Conservation (phyloP, 208 protist species). For the Vickermania ingenoplastis region DNA sequence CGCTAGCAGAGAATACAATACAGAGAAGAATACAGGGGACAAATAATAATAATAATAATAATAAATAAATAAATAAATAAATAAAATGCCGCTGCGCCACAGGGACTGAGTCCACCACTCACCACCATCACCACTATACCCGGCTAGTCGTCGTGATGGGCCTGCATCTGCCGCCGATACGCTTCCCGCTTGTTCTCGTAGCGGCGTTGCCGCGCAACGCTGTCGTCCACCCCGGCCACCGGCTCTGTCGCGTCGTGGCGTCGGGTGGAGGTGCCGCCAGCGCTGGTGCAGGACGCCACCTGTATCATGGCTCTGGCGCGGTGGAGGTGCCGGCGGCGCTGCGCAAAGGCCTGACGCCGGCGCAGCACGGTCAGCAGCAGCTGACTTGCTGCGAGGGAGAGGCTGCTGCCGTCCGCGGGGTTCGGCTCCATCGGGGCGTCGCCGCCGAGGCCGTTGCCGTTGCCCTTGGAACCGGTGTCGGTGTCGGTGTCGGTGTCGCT, state of each 20-base stretch:
- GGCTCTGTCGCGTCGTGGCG: too few species aligned
- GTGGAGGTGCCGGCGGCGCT: not conserved
- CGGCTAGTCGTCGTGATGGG: too few species aligned
- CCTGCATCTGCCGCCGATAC: too few species aligned
- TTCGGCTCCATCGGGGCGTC: not conserved
- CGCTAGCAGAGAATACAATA: conserved; percentile 5
- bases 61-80: conserved; percentile 9
- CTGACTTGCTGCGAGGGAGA: not conserved
- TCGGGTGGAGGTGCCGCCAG: too few species aligned
- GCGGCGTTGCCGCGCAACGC: too few species aligned
- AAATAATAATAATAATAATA: conserved; percentile 12
- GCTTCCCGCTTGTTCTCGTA: too few species aligned
- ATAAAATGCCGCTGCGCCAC: too few species aligned
- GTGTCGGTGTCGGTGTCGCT: not conserved
- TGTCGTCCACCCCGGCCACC: too few species aligned
- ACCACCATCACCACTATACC: too few species aligned
- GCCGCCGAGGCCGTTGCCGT: not conserved
- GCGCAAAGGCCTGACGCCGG: not conserved
- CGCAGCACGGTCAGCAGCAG: not conserved
- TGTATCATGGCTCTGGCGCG: not conserved
- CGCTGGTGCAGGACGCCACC: not conserved
- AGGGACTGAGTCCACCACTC: too few species aligned
- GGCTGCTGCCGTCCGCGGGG: not conserved
- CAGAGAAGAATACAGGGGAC: conserved; percentile 6
- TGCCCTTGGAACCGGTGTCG: not conserved